phyloP scores from a whole-genome alignment of 305 asterid genomes.

The Fraxinus platypoda region DNA sequence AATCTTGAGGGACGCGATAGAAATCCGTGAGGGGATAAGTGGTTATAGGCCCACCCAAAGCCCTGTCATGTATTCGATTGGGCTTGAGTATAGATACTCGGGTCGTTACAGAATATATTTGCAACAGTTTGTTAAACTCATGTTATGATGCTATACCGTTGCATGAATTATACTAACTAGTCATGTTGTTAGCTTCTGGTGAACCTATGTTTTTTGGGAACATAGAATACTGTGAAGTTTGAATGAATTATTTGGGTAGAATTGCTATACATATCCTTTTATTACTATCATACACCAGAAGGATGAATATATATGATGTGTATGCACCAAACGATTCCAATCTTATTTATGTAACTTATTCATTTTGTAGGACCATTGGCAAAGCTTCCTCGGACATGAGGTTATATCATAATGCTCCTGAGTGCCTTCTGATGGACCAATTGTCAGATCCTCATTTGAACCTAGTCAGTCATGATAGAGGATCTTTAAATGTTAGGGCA shows the following conservation, averaged over 20 bases:
- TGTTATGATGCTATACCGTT: background rate
- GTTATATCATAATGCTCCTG: constrained; percentile 62
- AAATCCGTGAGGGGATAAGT: background rate
- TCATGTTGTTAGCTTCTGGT: background rate
- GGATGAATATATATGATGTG: background rate
- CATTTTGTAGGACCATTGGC: constrained; percentile 65
- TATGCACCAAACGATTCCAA: background rate
- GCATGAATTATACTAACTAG: background rate
- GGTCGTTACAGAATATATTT: background rate
- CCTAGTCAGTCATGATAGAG: constrained; percentile 38
- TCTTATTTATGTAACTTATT: constrained; percentile 14
- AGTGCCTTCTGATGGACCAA: constrained; percentile 25
- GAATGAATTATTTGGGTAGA: background rate
- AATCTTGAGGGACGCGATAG: background rate
- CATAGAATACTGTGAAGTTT: background rate
- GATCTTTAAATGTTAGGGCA: constrained; percentile 64
- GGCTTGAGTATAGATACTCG: too few relatives aligned
- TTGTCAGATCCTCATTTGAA: constrained; percentile 36
- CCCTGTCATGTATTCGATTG: too few relatives aligned
- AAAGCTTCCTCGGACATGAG: constrained; percentile 84
- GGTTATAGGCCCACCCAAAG: background rate
- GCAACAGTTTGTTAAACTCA: background rate
- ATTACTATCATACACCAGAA: background rate
- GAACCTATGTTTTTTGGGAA: background rate
- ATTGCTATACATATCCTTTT: background rate